A percentile compares a stretch with the other conserved stretches of the same genome.
Evolutionary conservation across 164 flowering plant genomes (phyloP).

Genomic region (Saururus chinensis): DNA sequence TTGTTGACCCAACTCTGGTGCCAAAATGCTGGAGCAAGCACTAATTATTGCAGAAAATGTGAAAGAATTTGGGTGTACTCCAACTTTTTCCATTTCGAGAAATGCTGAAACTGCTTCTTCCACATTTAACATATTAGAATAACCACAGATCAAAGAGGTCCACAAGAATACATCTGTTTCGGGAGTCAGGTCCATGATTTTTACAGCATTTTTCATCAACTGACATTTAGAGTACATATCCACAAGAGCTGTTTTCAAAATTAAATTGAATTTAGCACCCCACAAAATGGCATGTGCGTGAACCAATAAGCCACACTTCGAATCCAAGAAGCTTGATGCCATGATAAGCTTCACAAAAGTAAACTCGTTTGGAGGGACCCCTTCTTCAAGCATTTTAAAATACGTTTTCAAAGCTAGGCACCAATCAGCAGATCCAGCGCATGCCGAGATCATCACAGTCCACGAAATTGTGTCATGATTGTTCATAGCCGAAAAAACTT

Average conservation of each 20-base stretch:
- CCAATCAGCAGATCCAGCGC: constrained; percentile 24
- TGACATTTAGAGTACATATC: constrained; percentile 39
- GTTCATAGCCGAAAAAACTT: constrained; percentile 15
- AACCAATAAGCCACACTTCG: constrained; percentile 26
- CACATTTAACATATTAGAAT: constrained; percentile 16
- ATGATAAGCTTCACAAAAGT: constrained; percentile 41
- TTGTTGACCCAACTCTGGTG: constrained; percentile 34
- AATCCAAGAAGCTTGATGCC: constrained; percentile 24
- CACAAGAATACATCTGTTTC: constrained; percentile 39
- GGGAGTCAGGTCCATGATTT: constrained; percentile 26
- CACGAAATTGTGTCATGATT: constrained; percentile 35
- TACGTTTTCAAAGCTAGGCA: constrained; percentile 24
- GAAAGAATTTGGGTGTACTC: constrained; percentile 30
- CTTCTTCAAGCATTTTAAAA: constrained; percentile 27
- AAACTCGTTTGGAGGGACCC: constrained; percentile 43
- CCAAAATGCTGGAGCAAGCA: constrained; percentile 24
- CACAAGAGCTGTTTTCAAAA: constrained; percentile 44
- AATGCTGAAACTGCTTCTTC: constrained; percentile 30
- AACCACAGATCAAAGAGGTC: constrained; percentile 46
- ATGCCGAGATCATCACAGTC: constrained; percentile 43
- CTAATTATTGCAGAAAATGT: constrained; percentile 34
- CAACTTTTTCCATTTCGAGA: constrained; percentile 27
- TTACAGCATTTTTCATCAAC: constrained; percentile 34
- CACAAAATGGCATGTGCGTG: constrained; percentile 34
- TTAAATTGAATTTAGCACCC: constrained; percentile 31